Conservation (phyloP, 2,329 filamentous ascomycete genomes). For the Biscogniauxia mediterranea region DNA sequence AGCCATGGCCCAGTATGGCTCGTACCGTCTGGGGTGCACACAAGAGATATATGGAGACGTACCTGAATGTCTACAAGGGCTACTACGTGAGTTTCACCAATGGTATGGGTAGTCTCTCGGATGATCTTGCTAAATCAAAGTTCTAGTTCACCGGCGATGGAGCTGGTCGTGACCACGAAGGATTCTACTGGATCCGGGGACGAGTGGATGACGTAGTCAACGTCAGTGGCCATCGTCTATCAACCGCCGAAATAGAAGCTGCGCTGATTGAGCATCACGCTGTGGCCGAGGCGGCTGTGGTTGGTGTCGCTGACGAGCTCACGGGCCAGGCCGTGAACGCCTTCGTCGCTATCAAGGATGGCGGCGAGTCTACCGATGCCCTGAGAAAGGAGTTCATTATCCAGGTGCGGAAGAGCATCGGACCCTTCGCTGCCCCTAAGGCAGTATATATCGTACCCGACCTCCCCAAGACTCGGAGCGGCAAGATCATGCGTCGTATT, state of each 20-base stretch:
- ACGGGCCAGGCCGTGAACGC: constrained; percentile 97
- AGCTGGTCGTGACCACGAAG: constrained; percentile 92
- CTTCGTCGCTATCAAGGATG: constrained; percentile 90
- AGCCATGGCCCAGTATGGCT: constrained; percentile 97
- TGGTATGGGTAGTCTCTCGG: not conserved
- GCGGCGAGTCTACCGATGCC: constrained; percentile 70
- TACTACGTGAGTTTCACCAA: constrained; percentile 79
- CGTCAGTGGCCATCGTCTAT: constrained; percentile 92
- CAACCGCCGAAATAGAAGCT: constrained; percentile 96
- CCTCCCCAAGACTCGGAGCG: constrained; percentile 93
- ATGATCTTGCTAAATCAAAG: constrained; percentile 18
- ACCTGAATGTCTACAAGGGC: constrained; percentile 94
- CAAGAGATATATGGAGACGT: constrained; percentile 98
- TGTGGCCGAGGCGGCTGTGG: constrained; percentile 92
- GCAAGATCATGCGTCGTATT: constrained; percentile 98
- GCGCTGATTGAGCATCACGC: constrained; percentile 88
- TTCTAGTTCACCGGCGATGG: constrained; percentile 84
- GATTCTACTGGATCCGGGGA: constrained; percentile 99
- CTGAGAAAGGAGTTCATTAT: constrained; percentile 90
- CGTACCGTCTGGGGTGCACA: constrained; percentile 97
- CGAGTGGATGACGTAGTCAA: constrained; percentile 99
- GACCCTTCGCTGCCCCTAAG: constrained; percentile 95
- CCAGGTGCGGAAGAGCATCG: constrained; percentile 96
- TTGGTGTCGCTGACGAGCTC: constrained; percentile 88
- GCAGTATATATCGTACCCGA: constrained; percentile 88